Percentiles rank a stretch among this genome's conserved stretches.
These are phyloP conservation scores for Fusarium compactum DNA, from an alignment of 2,329 filamentous ascomycete genomes.

Conservation along the genomic window DNA sequence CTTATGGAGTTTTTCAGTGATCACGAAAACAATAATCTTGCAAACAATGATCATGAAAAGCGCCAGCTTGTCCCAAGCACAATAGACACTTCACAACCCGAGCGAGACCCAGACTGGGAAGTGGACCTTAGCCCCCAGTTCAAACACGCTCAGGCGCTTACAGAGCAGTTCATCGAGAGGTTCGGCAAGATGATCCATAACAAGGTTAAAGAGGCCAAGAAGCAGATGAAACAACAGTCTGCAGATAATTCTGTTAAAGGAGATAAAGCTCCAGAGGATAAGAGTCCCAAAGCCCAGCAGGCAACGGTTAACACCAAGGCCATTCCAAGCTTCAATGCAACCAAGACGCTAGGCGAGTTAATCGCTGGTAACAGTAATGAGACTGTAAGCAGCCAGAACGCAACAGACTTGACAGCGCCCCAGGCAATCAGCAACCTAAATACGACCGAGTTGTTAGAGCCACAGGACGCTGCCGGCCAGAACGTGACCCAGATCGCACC, in stretches of 20 bases:
- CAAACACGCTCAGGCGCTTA: not conserved
- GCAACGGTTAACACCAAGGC: not conserved
- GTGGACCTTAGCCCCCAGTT: conserved; percentile 2
- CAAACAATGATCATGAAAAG: not conserved
- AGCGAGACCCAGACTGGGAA: not conserved
- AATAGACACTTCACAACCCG: not conserved
- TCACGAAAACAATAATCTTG: not conserved
- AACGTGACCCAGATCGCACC: not conserved
- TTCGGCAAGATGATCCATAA: not conserved
- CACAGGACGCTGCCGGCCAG: too few relatives aligned
- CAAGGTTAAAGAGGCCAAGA: not conserved
- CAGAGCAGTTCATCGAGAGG: conserved; percentile 3
- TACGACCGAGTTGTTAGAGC: not conserved
- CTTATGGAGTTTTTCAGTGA: not conserved
- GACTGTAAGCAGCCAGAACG: not conserved
- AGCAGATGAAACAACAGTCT: not conserved
- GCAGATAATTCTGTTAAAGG: not conserved
- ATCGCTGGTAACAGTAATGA: not conserved
- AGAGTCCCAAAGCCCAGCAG: not conserved
- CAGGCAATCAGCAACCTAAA: not conserved
- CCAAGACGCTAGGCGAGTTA: not conserved
- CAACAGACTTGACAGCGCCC: not conserved
- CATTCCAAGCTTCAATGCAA: not conserved
- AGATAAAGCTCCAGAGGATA: not conserved
- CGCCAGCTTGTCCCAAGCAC: not conserved